Conservation (phyloP, 225 moss, liverwort and hornwort species). For the Thuidium tamariscinum region DNA sequence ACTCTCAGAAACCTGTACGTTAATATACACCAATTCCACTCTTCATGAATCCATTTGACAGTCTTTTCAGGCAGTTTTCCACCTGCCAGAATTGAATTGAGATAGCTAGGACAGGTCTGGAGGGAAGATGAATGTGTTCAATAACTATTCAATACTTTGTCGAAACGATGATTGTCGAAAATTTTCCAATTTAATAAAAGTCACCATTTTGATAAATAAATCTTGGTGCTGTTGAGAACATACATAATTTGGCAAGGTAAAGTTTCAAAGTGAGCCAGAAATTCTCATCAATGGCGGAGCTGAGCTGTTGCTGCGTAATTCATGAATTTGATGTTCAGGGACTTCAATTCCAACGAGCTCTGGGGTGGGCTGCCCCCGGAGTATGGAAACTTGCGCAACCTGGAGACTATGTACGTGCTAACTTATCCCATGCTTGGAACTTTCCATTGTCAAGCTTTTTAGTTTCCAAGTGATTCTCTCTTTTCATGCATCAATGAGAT, state of each 20-base stretch:
- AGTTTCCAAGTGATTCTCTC: not conserved
- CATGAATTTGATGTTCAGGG: conserved; percentile 1
- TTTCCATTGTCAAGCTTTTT: not conserved
- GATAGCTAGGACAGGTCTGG: not conserved
- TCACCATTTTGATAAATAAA: not conserved
- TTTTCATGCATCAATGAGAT: not conserved
- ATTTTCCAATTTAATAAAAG: not conserved
- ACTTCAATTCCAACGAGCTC: conserved; percentile 30
- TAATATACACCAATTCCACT: too few species aligned
- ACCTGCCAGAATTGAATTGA: not conserved
- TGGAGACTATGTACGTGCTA: conserved; percentile 19
- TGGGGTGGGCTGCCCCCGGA: conserved; percentile 42
- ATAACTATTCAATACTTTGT: too few species aligned
- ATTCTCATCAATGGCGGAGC: not conserved
- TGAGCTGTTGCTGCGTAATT: not conserved
- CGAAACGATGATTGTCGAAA: too few species aligned
- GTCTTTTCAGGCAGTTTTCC: not conserved
- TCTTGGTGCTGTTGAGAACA: not conserved
- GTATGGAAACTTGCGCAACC: conserved; percentile 28
- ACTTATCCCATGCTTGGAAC: not conserved
- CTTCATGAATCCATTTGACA: too few species aligned
- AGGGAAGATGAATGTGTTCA: not conserved
- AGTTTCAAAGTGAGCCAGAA: too few species aligned
- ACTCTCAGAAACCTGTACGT: conserved; percentile 28
- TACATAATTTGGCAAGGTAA: not conserved